Evolutionary conservation across 2,329 filamentous ascomycete species (phyloP).

Genomic region (Sarocladiaceae sp.): DNA sequence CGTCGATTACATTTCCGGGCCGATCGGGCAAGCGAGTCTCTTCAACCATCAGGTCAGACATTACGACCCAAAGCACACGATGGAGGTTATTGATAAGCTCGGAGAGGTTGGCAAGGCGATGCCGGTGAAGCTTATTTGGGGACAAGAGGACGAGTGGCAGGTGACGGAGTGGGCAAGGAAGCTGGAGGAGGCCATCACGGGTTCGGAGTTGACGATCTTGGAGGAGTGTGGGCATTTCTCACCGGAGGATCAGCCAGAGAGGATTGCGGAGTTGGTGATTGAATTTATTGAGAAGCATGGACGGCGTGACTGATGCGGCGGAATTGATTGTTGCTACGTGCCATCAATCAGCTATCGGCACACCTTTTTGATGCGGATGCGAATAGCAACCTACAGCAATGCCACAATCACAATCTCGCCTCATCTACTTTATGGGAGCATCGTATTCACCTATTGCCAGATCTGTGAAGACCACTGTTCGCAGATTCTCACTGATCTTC

Average conservation of each 20-base stretch:
- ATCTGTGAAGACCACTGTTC: too few relatives aligned
- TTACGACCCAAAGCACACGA: slow-evolving; percentile 26
- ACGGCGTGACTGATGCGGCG: neutral
- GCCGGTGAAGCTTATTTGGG: slow-evolving; percentile 21
- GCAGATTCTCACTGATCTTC: too few relatives aligned
- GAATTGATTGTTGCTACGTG: too few relatives aligned
- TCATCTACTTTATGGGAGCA: too few relatives aligned
- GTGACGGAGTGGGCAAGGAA: slow-evolving; percentile 24
- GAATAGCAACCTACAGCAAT: too few relatives aligned
- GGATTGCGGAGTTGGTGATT: slow-evolving; percentile 12
- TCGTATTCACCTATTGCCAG: too few relatives aligned
- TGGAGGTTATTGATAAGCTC: slow-evolving; percentile 21
- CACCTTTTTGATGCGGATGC: too few relatives aligned
- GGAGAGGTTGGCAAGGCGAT: slow-evolving; percentile 15
- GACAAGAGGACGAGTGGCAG: slow-evolving; percentile 25
- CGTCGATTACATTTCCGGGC: slow-evolving; percentile 24
- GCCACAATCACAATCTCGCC: too few relatives aligned
- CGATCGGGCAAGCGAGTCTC: slow-evolving; percentile 24
- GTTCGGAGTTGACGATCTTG: slow-evolving; percentile 20
- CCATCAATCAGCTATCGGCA: too few relatives aligned
- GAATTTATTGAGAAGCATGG: slow-evolving; percentile 3
- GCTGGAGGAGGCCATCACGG: slow-evolving; percentile 22
- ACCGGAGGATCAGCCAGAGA: slow-evolving; percentile 21
- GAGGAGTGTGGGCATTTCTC: slow-evolving; percentile 24
- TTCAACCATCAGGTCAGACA: slow-evolving; percentile 27